Evolutionary conservation across 768 basidiomycete species (phyloP).

Genomic region (Auricularia sp.): DNA sequence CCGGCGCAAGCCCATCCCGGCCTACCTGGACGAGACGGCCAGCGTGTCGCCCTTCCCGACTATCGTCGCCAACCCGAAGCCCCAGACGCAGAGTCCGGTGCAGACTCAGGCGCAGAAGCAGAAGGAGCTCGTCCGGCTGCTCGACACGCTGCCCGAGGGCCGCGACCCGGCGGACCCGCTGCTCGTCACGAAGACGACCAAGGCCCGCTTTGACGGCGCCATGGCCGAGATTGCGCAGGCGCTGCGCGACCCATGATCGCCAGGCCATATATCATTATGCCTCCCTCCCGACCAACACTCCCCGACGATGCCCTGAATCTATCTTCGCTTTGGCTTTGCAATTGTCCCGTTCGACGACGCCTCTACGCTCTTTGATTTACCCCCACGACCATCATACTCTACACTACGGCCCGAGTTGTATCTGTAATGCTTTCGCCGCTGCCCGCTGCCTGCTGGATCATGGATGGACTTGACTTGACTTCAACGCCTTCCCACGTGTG

Average conservation of each 20-base stretch:
- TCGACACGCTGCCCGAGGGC: conserved; percentile 9
- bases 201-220: conserved; percentile 1
- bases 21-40: conserved; percentile 1
- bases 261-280: neutral
- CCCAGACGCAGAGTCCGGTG: neutral
- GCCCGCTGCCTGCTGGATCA: too few species aligned
- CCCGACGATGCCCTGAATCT: neutral
- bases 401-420: too few species aligned
- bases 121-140: conserved; percentile 4
- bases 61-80: neutral
- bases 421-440: too few species aligned
- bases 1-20: neutral
- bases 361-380: neutral
- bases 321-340: neutral
- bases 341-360: neutral
- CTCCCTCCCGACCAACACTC: neutral
- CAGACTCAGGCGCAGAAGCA: neutral
- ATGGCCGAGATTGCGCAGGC: conserved; percentile 3
- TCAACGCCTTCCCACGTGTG: too few species aligned
- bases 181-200: conserved; percentile 8
- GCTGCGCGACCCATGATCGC: neutral
- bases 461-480: too few species aligned
- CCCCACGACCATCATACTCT: neutral
- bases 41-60: conserved; percentile 1
- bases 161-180: conserved; percentile 7